Percentiles rank a stretch among this genome's conserved stretches.
phyloP scores from a whole-genome alignment of 2,329 filamentous ascomycete genomes.

The Lachnellula arida region DNA sequence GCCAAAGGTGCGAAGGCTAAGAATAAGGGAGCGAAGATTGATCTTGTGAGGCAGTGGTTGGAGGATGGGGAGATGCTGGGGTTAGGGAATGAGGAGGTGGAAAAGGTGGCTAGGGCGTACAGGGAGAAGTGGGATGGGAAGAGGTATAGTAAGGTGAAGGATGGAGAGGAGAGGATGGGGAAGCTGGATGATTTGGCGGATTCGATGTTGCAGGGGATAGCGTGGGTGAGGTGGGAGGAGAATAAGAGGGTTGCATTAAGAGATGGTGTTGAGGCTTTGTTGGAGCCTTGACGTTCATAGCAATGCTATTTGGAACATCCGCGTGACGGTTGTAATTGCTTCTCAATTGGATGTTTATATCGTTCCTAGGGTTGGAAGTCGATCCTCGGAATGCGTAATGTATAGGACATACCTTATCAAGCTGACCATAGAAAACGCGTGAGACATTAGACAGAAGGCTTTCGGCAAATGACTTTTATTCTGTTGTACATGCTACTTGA shows the following conservation, averaged over 20 bases:
- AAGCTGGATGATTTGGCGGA: conserved; percentile 83
- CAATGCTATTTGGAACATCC: not conserved
- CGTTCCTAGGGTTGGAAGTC: too few species aligned
- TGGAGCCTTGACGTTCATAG: conserved; percentile 12
- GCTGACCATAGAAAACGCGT: too few species aligned
- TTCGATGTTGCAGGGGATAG: conserved; percentile 70
- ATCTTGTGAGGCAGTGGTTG: conserved; percentile 54
- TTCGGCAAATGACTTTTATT: too few species aligned
- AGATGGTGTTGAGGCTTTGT: conserved; percentile 30
- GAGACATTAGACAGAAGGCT: too few species aligned
- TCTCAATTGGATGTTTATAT: too few species aligned
- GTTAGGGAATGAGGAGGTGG: conserved; percentile 32
- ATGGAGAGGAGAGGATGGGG: conserved; percentile 29
- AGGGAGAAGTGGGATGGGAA: conserved; percentile 31
- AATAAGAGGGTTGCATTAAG: conserved; percentile 41
- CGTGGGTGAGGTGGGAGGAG: conserved; percentile 71
- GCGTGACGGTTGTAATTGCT: too few species aligned
- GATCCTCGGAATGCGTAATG: too few species aligned
- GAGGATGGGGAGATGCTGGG: conserved; percentile 26
- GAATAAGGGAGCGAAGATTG: conserved; percentile 59
- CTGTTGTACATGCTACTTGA: too few species aligned
- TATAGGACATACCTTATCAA: too few species aligned
- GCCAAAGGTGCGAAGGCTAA: conserved; percentile 39
- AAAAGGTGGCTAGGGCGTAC: conserved; percentile 34
- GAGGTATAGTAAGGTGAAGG: conserved; percentile 20